Conservation (phyloP, 1,284 basidiomycete species). For the Phellinidium pouzarii region DNA sequence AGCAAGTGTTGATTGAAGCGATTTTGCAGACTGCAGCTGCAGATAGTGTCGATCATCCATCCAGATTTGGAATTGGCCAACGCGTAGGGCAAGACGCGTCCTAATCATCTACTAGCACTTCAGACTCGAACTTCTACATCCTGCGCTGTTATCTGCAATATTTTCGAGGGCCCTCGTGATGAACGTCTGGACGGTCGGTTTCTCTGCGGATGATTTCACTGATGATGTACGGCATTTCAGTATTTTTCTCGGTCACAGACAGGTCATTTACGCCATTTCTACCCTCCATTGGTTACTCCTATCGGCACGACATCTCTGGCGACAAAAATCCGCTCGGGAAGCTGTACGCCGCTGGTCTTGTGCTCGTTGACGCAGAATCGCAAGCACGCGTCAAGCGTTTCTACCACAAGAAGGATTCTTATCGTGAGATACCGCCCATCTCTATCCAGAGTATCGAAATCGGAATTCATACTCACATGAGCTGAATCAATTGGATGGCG, state of each 20-base stretch:
- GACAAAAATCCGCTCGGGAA: constrained; percentile 36
- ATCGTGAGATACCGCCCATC: constrained; percentile 41
- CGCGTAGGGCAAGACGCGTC: too few relatives aligned
- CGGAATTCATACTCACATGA: neutral
- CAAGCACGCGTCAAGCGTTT: constrained; percentile 52
- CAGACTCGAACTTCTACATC: neutral
- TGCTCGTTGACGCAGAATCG: constrained; percentile 48
- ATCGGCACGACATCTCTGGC: constrained; percentile 21
- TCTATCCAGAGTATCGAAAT: neutral
- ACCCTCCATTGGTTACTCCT: constrained; percentile 33
- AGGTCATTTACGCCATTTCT: constrained; percentile 19
- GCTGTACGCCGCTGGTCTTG: constrained; percentile 53
- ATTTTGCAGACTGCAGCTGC: neutral
- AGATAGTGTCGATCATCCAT: neutral
- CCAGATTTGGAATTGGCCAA: neutral
- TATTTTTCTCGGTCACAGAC: constrained; percentile 7
- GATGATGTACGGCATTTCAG: constrained; percentile 13
- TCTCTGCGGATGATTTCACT: constrained; percentile 19
- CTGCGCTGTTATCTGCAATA: neutral
- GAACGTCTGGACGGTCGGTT: constrained; percentile 50
- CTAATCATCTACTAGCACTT: neutral
- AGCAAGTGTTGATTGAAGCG: neutral
- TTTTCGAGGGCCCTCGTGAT: constrained; percentile 26
- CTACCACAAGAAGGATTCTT: constrained; percentile 64
- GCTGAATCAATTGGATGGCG: constrained; percentile 2